Conservation (phyloP, 352 stramenopile species). For the Phytophthora tubulina region DNA sequence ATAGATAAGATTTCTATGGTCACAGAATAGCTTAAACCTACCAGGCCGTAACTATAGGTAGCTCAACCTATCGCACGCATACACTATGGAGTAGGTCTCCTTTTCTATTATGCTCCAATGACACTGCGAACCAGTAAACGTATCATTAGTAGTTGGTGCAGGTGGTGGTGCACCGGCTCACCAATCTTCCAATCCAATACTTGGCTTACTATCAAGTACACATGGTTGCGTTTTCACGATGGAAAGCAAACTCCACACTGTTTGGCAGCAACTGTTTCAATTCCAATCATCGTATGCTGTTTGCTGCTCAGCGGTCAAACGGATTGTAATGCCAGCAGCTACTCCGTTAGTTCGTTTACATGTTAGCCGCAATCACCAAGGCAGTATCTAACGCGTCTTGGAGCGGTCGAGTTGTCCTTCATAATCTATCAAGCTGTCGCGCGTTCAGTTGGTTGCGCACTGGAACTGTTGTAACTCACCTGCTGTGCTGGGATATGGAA, state of each 20-base stretch:
- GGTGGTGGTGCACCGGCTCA: conserved; percentile 11
- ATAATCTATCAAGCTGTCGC: background rate
- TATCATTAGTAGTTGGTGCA: background rate
- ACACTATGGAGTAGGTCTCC: background rate
- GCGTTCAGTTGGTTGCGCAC: background rate
- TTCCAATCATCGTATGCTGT: background rate
- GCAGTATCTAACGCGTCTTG: background rate
- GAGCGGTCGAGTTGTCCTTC: background rate
- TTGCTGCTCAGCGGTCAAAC: background rate
- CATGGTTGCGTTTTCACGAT: background rate
- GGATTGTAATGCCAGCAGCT: background rate
- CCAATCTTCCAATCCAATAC: background rate
- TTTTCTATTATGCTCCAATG: background rate
- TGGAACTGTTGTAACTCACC: background rate
- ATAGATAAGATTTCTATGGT: conserved; percentile 1
- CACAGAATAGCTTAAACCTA: background rate
- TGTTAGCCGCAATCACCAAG: background rate
- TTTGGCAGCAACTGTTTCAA: background rate
- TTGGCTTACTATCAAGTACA: background rate
- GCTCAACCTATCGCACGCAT: background rate
- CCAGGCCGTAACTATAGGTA: background rate
- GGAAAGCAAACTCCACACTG: background rate
- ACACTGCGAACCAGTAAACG: background rate
- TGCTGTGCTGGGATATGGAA: background rate
- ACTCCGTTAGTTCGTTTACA: background rate